These are phyloP conservation scores for Fusarium longipes DNA, from an alignment of 2,329 filamentous ascomycete species.

Conservation along the genomic window DNA sequence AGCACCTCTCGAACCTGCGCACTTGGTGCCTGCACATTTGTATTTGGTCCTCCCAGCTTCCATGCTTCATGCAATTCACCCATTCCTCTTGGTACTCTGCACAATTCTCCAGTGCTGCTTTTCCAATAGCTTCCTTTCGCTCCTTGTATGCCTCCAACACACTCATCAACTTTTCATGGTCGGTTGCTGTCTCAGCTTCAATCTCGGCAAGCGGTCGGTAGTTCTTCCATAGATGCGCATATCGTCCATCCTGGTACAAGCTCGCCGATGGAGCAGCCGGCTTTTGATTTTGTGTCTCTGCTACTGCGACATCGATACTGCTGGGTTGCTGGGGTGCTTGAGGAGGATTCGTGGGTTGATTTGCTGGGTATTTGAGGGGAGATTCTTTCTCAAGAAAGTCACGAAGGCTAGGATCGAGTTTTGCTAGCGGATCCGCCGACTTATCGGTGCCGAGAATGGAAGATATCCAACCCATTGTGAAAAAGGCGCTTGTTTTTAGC, in stretches of 20 bases:
- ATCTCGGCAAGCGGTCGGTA: slow-evolving; percentile 80
- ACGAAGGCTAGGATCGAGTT: slow-evolving; percentile 84
- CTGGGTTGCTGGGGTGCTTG: slow-evolving; percentile 15
- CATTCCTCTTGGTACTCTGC: slow-evolving; percentile 86
- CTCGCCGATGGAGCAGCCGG: slow-evolving; percentile 60
- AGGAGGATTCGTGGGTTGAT: slow-evolving; percentile 39
- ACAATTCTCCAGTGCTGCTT: slow-evolving; percentile 92
- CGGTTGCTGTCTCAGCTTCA: slow-evolving; percentile 75
- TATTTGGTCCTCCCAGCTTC: slow-evolving; percentile 73
- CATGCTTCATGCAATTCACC: slow-evolving; percentile 82
- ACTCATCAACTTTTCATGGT: slow-evolving; percentile 82
- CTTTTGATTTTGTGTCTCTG: slow-evolving; percentile 26
- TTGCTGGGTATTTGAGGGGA: slow-evolving; percentile 72
- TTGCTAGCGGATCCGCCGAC: slow-evolving; percentile 69
- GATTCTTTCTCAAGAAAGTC: slow-evolving; percentile 88
- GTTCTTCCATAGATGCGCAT: slow-evolving; percentile 90
- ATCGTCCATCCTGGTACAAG: slow-evolving; percentile 70
- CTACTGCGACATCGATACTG: slow-evolving; percentile 27
- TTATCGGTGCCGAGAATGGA: slow-evolving; percentile 62
- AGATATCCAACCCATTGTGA: slow-evolving; percentile 68
- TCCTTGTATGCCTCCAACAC: slow-evolving; percentile 88
- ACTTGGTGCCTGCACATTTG: slow-evolving; percentile 86
- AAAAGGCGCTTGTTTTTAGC: not conserved
- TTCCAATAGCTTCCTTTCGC: slow-evolving; percentile 79
- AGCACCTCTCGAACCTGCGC: slow-evolving; percentile 84